phyloP scores from a whole-genome alignment of 176 grass and related monocot genomes.

The Musa schizocarpa region DNA sequence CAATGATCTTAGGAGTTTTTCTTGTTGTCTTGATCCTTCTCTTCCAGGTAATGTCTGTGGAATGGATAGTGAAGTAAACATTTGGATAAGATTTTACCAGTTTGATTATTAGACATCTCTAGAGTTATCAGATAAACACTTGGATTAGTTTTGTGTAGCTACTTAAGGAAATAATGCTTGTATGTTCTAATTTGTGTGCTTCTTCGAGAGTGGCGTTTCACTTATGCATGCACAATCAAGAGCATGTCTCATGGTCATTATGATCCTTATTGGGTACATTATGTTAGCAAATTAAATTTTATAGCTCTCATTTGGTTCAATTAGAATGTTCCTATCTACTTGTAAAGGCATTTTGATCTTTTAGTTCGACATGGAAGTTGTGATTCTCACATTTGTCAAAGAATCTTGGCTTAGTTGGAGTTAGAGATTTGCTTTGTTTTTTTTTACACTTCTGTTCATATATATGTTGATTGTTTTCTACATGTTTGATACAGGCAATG shows the following conservation, averaged over 20 bases:
- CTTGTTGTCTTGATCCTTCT: constrained; percentile 79
- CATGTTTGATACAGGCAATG: constrained; percentile 53
- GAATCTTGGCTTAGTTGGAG: background rate
- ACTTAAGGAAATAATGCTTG: too few relatives aligned
- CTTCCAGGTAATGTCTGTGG: constrained; percentile 56
- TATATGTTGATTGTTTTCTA: constrained; percentile 15
- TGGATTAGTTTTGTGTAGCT: too few relatives aligned
- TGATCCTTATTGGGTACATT: background rate
- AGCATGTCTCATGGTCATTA: too few relatives aligned
- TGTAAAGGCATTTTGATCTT: background rate
- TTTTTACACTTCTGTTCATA: background rate
- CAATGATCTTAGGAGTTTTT: constrained; percentile 75
- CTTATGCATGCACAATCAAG: too few relatives aligned
- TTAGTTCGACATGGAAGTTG: too few relatives aligned
- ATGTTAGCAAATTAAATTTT: background rate
- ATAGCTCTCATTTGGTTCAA: background rate
- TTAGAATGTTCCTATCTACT: background rate
- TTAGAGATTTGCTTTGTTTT: background rate
- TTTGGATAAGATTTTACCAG: background rate
- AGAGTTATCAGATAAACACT: too few relatives aligned
- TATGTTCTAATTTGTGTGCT: too few relatives aligned
- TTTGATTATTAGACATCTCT: too few relatives aligned
- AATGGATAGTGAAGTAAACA: background rate
- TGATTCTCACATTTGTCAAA: background rate
- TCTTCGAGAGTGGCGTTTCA: too few relatives aligned